Percentiles rank a stretch among this genome's conserved stretches.
These are phyloP conservation scores for Eucalyptus pauciflora DNA, from an alignment of 345 rosid species.

Conservation along the genomic window DNA sequence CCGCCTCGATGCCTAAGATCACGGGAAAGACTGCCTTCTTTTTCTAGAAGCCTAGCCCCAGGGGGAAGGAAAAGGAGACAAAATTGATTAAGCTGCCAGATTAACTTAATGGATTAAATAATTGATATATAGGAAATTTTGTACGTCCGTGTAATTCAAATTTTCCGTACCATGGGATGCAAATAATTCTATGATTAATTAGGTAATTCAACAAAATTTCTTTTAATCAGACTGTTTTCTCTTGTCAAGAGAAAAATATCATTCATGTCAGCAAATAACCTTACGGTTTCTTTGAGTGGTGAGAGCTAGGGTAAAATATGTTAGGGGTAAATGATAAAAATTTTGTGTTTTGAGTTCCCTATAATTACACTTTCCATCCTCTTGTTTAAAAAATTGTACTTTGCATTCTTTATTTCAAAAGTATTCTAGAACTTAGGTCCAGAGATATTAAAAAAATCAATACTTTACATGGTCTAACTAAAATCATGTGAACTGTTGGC, in stretches of 20 bases:
- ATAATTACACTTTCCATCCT: background rate
- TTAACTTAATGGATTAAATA: background rate
- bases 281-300: background rate
- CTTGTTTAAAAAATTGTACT: background rate
- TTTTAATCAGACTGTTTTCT: background rate
- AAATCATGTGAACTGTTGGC: background rate
- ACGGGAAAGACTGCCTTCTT: background rate
- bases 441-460: background rate
- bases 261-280: background rate
- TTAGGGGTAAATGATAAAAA: background rate
- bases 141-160: background rate
- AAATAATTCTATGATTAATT: background rate
- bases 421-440: background rate
- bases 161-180: background rate
- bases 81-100: background rate
- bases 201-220: background rate
- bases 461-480: background rate
- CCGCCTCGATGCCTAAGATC: background rate
- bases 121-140: background rate
- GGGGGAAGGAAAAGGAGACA: background rate
- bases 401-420: background rate
- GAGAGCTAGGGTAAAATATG: background rate
- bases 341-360: background rate
- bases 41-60: background rate
- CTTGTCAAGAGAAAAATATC: background rate